Evolutionary conservation across 306 rosid genomes (phyloP), one percentile per base, ranked within the genome.

Genomic region (Cercis canadensis): DNA sequence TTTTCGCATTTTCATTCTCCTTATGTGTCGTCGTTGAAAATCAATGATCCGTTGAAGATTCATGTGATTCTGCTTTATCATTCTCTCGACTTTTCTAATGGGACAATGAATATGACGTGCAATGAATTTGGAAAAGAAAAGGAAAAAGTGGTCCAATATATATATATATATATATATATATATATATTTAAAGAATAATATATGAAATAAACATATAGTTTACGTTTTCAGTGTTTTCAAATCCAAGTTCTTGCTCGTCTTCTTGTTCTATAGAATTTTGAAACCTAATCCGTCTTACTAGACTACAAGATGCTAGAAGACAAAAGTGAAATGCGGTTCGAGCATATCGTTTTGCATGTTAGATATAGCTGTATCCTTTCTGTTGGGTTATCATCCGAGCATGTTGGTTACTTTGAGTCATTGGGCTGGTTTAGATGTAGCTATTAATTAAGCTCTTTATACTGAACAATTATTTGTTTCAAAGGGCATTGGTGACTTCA

Each of bases 271-370:
- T 36, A 16, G 19, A 36, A 21, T 1, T 61, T 45, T 51, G 14
- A 37, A 19, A 51, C 53, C 59, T 19, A 18, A 21, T 49, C 69
- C 11, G 45, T 37, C 43, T 32, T 16, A 41, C 40, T 32, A 50
- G 67, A 24, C 52, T 72, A 34, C 14, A 49, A 34, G 69, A 52
- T 24, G 49, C 12, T 39, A 11, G 31, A 59, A 39, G 57, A 49
- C 34, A 49, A 15, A 18, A 43, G 40, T 67, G 43, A 1, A 16
- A 59, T 18, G 36, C 21, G 11, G 60, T 14, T 40, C 45, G 70
- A 49, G 34, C 57, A 1, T 10, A 29, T 46, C 41, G 29, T 51
- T 11, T 39, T 29, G 57, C 51, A n/a, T 10, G 45, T 43, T 18
- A 18, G 5, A n/a, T 43, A 6, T 7, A 21, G 40, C 53, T 44